Evolutionary conservation across 495 filamentous ascomycete genomes (phyloP), one percentile per base, ranked within the genome.

Genomic region (Copromyces sp.): DNA sequence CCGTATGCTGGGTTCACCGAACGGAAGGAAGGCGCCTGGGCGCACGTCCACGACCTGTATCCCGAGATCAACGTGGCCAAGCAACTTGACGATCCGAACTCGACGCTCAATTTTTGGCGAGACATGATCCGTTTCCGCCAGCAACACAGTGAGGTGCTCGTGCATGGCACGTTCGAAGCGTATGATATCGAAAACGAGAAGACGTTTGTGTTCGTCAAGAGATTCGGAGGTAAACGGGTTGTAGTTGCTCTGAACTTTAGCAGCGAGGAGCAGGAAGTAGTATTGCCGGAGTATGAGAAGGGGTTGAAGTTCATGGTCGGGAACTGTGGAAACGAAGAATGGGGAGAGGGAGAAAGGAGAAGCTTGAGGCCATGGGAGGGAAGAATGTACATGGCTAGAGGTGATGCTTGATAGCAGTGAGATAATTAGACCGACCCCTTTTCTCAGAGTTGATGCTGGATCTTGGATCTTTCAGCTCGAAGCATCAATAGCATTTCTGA

Each of bases 11-110:
- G 78, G 16, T 80, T 80, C 44, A 80, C 78, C 2, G 70, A 78
- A 68, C 3, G 39, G 8, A n/a, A 70, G 39, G 24, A 70, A 17
- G 77, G 74, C 20, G 71, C 73, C 61, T 91, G 89, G 89, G 90
- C 90, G 87, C 78, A 86, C 2, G 83, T 86, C 35, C 83, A 89
- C 74, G 87, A 89, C 65, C 78, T 83, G 24, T 89, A 88, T 70
- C 73, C 73, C 4, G 79, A 81, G 9, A 75, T 89, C 69, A 90
- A 90, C 70, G 86, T 84, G 9, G 81, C 80, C 47, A 76, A 77
- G 9, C 87, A 90, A 77, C 72, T 73, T 0, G 70, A 73, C 0
- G 82, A 85, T 42, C 40, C 76, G 4, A 74, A 74, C 5, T 84
- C 81, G 14, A 81, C 86, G 14, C 79, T 86, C 42, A 74, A 73